Percentiles rank a stretch among this genome's conserved stretches.
Conservation (phyloP, 73 alveolate species). For the Paramecium sonneborni region DNA sequence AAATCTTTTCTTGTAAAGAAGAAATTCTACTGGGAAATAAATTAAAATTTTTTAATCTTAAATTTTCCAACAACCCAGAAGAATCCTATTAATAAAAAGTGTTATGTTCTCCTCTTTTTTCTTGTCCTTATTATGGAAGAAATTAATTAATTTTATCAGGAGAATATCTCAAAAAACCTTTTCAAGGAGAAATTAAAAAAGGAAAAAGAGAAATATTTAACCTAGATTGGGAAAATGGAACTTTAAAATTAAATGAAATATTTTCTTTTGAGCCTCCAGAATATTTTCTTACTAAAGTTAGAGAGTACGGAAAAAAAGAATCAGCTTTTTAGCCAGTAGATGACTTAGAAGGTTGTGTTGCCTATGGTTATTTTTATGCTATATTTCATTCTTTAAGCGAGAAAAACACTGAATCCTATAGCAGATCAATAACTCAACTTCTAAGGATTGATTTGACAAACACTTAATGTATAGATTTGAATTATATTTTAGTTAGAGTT, state of each 20-base stretch:
- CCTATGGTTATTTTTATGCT: neutral
- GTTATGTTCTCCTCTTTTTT: neutral
- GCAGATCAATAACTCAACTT: neutral
- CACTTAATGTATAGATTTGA: neutral
- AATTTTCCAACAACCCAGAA: neutral
- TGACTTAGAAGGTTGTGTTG: neutral
- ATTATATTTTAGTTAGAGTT: neutral
- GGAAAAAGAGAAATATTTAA: neutral
- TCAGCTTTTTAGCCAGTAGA: neutral
- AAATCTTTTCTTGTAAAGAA: constrained; percentile 1
- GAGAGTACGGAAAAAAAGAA: neutral
- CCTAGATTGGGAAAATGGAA: neutral
- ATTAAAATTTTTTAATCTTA: neutral
- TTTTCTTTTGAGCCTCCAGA: constrained; percentile 51
- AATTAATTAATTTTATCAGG: constrained; percentile 27
- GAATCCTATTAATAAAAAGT: neutral
- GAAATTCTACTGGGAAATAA: neutral
- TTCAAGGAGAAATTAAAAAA: neutral
- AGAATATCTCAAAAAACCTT: neutral
- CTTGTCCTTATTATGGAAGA: neutral
- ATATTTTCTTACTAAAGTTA: neutral
- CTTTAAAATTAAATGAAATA: neutral
- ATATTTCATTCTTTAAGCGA: neutral
- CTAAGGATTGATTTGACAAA: neutral
- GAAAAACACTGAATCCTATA: neutral